Base-by-base conservation (phyloP, 352 stramenopile genomes). In the Phytophthora pisi region DNA sequence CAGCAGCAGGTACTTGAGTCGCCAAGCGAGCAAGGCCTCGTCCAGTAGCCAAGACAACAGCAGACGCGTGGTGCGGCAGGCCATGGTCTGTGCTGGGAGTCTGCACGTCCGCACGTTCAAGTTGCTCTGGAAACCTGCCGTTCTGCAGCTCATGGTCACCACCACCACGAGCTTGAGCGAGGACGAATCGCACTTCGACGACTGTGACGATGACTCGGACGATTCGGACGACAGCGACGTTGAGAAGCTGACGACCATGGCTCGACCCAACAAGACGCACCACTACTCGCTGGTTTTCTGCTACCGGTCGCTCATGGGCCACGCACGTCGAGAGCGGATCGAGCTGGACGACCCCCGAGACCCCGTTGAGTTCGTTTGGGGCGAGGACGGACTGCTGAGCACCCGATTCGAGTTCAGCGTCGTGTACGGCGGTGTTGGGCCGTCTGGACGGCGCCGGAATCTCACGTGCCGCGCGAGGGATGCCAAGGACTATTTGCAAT, bases 391-490 rank as follows among this genome's bases (percentile, higher is more conserved):
- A 11, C 36, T 70, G 38, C 57, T 76, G 15, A 75, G 63, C 57
- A 71, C 67, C 20, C 55, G 67, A 52, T 76, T 79, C 57, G 72
- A 79, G 31, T 79, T 79, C 61, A 76, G 56, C 13, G 42, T 79
- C 34, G 42, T 74, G 34, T 73, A 75, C 23, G 69, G 59, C 1
- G 61, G 45, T 54, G 51, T 57, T 24, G 46, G 62, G 8, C 16
- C 51, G 2, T 62, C 57, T 18, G 55, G 60, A 47, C 69, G 59
- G 2, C 69, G 69, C 1, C 64, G 50, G 13, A 70, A 61, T 4
- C 55, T 77, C 7, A 72, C 56, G 20, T 76, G 62, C 42, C 72
- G 72, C 4, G 64, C 72, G 4, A 64, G 56, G 46, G 62, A 76
- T 62, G 68, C 67, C 13, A 71, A 68, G 16, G 68, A 79, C 6